Evolutionary conservation across 371 early-diverging fungal species (phyloP).

Genomic region (Syncephalis plumigaleata): DNA sequence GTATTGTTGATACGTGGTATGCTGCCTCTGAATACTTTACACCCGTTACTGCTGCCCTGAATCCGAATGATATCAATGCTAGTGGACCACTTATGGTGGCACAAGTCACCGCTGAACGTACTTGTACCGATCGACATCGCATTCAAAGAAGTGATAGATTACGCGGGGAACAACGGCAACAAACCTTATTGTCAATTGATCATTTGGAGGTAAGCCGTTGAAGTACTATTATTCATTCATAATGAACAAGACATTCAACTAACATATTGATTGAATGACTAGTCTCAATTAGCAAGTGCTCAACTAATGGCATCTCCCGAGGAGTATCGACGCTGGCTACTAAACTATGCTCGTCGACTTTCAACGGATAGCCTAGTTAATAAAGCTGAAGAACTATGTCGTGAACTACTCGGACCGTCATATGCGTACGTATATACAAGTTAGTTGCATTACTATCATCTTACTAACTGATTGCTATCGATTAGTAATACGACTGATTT

Average conservation of each 20-base stretch:
- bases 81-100: not conserved
- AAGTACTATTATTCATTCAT: not conserved
- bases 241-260: not conserved
- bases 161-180: constrained; percentile 2
- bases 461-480: no score
- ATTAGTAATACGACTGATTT: no score
- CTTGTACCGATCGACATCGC: not conserved
- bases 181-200: constrained; percentile 4
- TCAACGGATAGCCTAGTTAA: constrained; percentile 40
- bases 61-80: not conserved
- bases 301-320: constrained; percentile 33
- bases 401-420: constrained; percentile 41
- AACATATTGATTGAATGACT: constrained; percentile 1
- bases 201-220: constrained; percentile 17
- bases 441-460: not conserved
- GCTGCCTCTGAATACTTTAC: not conserved
- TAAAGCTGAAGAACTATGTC: constrained; percentile 48
- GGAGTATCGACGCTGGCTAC: constrained; percentile 45
- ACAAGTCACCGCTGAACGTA: not conserved
- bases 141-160: not conserved
- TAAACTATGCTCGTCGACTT: constrained; percentile 44
- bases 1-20: constrained; percentile 42
- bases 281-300: constrained; percentile 42
- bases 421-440: constrained; percentile 15
- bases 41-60: not conserved